These are phyloP conservation scores for Populus nigra DNA, from an alignment of 345 rosid species.

Conservation along the genomic window DNA sequence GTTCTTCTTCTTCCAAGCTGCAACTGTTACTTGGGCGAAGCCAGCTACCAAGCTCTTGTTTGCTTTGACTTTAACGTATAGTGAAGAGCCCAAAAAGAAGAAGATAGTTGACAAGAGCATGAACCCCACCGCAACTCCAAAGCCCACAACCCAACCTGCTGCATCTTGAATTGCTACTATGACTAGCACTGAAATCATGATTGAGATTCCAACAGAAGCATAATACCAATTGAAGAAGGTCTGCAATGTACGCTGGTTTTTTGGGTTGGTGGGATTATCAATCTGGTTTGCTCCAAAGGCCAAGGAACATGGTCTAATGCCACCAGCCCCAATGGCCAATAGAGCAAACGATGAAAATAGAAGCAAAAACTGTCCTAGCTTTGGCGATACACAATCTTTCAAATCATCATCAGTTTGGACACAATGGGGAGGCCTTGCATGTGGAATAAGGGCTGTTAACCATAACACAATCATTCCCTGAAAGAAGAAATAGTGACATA, in stretches of 20 bases:
- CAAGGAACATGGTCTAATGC: constrained; percentile 67
- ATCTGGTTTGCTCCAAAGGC: constrained; percentile 81
- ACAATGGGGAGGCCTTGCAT: constrained; percentile 52
- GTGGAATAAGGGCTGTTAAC: constrained; percentile 73
- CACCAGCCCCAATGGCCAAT: constrained; percentile 70
- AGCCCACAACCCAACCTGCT: constrained; percentile 57
- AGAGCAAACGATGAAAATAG: constrained; percentile 46
- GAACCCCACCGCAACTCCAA: constrained; percentile 43
- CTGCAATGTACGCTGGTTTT: constrained; percentile 40
- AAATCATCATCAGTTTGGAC: constrained; percentile 17
- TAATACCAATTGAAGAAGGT: constrained; percentile 56
- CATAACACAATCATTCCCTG: constrained; percentile 63
- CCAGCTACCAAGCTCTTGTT: constrained; percentile 41
- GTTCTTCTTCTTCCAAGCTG: constrained; percentile 36
- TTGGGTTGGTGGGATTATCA: constrained; percentile 53
- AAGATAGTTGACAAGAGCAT: constrained; percentile 41
- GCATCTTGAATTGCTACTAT: constrained; percentile 53
- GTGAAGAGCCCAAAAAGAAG: constrained; percentile 48
- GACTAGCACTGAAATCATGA: constrained; percentile 36
- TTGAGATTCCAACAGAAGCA: constrained; percentile 32
- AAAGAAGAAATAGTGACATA: neutral
- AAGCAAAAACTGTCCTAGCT: neutral
- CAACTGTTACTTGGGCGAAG: constrained; percentile 45
- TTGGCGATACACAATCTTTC: too few species aligned
- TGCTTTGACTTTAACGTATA: constrained; percentile 38